Evolutionary conservation across 306 rosid genomes (phyloP).

Genomic region (Lathyrus tuberosus): DNA sequence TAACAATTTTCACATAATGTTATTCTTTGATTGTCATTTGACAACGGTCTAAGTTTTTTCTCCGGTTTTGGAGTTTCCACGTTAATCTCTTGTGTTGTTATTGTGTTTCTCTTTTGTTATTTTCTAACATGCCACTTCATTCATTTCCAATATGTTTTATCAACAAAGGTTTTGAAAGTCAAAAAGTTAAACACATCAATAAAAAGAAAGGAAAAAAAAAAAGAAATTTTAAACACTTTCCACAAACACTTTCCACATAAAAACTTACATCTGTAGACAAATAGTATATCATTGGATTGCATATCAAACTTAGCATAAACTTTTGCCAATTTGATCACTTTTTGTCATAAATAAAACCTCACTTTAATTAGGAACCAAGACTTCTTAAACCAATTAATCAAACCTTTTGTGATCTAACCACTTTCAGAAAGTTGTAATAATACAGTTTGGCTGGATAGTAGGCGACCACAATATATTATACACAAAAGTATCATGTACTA

Average conservation of each 20-base stretch:
- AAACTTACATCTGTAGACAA: slow-evolving; percentile 11
- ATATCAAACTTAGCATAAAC: slow-evolving; percentile 24
- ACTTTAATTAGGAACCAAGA: slow-evolving; percentile 33
- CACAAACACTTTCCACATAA: neutral
- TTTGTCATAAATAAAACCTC: neutral
- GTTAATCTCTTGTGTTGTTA: too few relatives aligned
- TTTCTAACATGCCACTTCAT: too few relatives aligned
- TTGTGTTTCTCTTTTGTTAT: too few relatives aligned
- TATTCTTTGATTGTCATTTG: too few relatives aligned
- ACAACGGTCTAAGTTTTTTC: too few relatives aligned
- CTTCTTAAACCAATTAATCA: neutral
- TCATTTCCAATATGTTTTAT: too few relatives aligned
- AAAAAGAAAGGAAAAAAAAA: neutral
- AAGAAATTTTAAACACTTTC: neutral
- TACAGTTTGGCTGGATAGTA: too few relatives aligned
- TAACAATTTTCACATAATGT: too few relatives aligned
- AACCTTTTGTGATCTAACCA: slow-evolving; percentile 41
- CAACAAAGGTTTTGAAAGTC: neutral
- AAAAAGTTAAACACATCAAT: neutral
- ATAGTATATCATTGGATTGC: slow-evolving; percentile 5
- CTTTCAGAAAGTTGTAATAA: slow-evolving; percentile 28
- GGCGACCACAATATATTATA: too few relatives aligned
- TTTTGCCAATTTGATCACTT: slow-evolving; percentile 24
- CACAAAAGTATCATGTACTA: too few relatives aligned
- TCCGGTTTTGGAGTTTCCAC: too few relatives aligned